Evolutionary conservation across 768 basidiomycete species (phyloP).

Genomic region (Lactarius evosmus): DNA sequence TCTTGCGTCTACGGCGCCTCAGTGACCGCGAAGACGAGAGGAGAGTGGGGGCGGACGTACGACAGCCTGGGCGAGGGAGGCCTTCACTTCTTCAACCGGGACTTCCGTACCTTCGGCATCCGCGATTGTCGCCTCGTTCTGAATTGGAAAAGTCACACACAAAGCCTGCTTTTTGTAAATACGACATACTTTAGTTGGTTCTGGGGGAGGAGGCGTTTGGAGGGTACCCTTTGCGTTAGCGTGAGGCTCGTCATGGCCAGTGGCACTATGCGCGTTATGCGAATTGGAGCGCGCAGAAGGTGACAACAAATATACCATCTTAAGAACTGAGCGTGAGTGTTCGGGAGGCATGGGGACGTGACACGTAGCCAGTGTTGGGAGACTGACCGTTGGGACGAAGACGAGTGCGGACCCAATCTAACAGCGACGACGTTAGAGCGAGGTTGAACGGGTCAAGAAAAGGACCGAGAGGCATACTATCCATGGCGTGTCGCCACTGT

Average conservation of each 20-base stretch:
- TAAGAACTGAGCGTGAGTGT: background rate
- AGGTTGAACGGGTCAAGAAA: background rate
- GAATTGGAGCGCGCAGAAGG: slow-evolving; percentile 24
- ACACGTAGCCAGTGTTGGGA: slow-evolving; percentile 15
- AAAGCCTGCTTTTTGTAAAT: background rate
- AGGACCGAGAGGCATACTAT: slow-evolving; percentile 8
- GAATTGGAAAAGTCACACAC: background rate
- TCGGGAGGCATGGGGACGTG: slow-evolving; percentile 32
- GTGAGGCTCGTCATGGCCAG: slow-evolving; percentile 53
- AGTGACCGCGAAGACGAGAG: background rate
- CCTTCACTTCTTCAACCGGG: slow-evolving; percentile 31
- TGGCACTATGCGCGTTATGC: slow-evolving; percentile 46
- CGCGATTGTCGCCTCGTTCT: slow-evolving; percentile 24
- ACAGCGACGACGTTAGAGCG: background rate
- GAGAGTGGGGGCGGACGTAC: slow-evolving; percentile 14
- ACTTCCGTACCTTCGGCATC: slow-evolving; percentile 33
- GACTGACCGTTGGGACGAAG: slow-evolving; percentile 27
- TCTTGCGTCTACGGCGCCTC: slow-evolving; percentile 27
- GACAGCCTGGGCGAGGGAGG: slow-evolving; percentile 30
- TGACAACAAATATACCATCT: slow-evolving; percentile 26
- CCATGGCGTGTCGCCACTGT: slow-evolving; percentile 22
- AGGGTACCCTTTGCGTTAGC: slow-evolving; percentile 48
- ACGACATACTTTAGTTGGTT: slow-evolving; percentile 9
- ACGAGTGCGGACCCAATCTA: slow-evolving; percentile 26
- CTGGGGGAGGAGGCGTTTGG: slow-evolving; percentile 35